Evolutionary conservation across 2,329 filamentous ascomycete genomes (phyloP).

Genomic region (Pseudogymnoascus sp.): DNA sequence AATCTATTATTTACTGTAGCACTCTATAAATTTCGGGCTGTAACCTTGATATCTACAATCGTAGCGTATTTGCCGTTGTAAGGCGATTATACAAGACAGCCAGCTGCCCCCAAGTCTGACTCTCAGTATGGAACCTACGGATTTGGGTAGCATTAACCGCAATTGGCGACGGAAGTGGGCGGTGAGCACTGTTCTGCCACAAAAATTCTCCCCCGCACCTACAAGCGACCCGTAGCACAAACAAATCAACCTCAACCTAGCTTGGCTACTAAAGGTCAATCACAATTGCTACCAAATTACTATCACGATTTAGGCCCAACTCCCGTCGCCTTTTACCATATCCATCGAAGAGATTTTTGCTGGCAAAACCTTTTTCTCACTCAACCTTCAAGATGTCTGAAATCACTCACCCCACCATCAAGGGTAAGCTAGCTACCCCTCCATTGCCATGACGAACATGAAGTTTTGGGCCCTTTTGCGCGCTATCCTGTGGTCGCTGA

Average conservation of each 20-base stretch:
- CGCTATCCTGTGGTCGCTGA: too few species aligned
- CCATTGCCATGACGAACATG: conserved; percentile 11
- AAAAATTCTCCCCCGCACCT: conserved; percentile 8
- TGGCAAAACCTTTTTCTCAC: conserved; percentile 2
- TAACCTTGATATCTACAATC: not conserved
- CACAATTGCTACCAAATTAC: conserved; percentile 3
- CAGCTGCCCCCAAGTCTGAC: not conserved
- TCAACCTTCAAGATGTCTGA: conserved; percentile 39
- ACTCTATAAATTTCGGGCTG: not conserved
- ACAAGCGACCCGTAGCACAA: conserved; percentile 1
- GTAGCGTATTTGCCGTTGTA: too few species aligned
- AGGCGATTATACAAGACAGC: not conserved
- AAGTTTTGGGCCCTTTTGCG: too few species aligned
- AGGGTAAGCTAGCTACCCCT: conserved; percentile 39
- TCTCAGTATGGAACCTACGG: not conserved
- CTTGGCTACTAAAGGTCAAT: not conserved
- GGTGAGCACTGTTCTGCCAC: not conserved
- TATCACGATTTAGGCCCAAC: not conserved
- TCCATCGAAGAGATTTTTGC: not conserved
- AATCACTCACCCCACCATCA: conserved; percentile 49
- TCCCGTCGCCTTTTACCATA: not conserved
- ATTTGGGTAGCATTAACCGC: not conserved
- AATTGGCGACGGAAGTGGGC: not conserved
- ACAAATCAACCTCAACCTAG: conserved; percentile 1
- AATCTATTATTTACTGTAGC: not conserved